Percentiles rank a stretch among this genome's conserved stretches.
Evolutionary conservation across 306 rosid species (phyloP).

Genomic region (Carpinus viminea): DNA sequence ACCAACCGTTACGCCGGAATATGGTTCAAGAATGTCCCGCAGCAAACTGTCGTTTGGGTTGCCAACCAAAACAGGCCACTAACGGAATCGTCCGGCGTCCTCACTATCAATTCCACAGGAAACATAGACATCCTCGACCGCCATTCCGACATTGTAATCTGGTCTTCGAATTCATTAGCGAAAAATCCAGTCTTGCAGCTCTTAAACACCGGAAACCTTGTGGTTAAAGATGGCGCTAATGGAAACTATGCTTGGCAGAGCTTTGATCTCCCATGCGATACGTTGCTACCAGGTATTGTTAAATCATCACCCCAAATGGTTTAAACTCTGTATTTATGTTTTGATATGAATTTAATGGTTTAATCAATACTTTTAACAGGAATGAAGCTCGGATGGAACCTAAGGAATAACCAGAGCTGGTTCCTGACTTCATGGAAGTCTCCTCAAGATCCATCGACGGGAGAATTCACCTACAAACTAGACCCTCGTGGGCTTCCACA

Average conservation of each 20-base stretch:
- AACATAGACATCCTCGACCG: conserved; percentile 2
- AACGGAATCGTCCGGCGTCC: neutral
- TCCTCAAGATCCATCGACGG: conserved; percentile 35
- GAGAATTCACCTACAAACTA: conserved; percentile 38
- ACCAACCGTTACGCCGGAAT: conserved; percentile 26
- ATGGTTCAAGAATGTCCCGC: conserved; percentile 17
- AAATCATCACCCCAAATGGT: too few relatives aligned
- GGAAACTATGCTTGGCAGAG: conserved; percentile 23
- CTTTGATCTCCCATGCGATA: conserved; percentile 18
- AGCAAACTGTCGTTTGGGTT: conserved; percentile 20
- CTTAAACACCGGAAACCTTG: conserved; percentile 9
- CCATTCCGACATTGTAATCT: neutral
- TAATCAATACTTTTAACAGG: neutral
- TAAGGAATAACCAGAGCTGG: neutral
- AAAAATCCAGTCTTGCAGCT: conserved; percentile 6
- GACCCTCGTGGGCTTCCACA: conserved; percentile 46
- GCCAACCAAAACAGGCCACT: conserved; percentile 20
- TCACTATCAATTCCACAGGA: conserved; percentile 11
- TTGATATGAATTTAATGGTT: too few relatives aligned
- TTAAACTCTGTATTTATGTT: too few relatives aligned
- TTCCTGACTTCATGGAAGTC: conserved; percentile 35
- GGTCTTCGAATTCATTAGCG: neutral
- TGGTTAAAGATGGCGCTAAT: conserved; percentile 1
- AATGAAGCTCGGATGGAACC: conserved; percentile 28
- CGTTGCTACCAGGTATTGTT: conserved; percentile 13